Base-by-base conservation (phyloP, 805 yeast genomes). In the Wickerhamiella musiphila region DNA sequence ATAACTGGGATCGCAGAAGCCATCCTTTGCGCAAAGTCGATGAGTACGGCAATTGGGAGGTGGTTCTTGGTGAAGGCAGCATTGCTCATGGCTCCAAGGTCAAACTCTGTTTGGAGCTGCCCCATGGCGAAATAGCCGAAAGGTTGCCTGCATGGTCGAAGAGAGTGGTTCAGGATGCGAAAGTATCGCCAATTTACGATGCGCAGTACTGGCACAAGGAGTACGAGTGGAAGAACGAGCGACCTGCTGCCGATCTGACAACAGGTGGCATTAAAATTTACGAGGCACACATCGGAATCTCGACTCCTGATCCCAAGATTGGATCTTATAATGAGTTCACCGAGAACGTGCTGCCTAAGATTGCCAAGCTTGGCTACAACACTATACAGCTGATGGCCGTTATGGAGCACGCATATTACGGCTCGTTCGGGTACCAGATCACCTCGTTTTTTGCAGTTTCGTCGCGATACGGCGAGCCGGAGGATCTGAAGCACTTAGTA, bases 401-500 rank as follows among this genome's bases (percentile, higher is more conserved):
- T 27, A 86, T 86, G 98, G 98, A 86, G 56, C 98, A 86, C 53
- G 96, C 98, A 2, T 86, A 86, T 52, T 86, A 86, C 53, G 98
- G 95, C 1, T 81, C 94, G 2, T 86, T 86, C 52, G 98, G 98
- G n/a, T 86, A 86, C 53, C 98, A 86, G 54, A 73, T 86, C 18
- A 84, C 96, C 15, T 78, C 76, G 37, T 90, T 86, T 52, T 86
- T 78, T 52, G 95, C 96, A 2, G 64, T 68, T 16, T 73, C 90
- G 33, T 84, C 95, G 6, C 66, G 98, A 40, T 90, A 64, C 46
- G 98, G 98, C 18, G 71, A 94, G 0, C 96, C 98, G 2, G 96
- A 90, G 45, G 95, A 90, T 31, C 63, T 86, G 47, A 84, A 79
- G 54, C 83, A 78, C 52, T 68, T 86, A 43, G 68, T 86, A 29